phyloP scores from a whole-genome alignment of 108 stramenopile species.

The Skeletonema marinoi region DNA sequence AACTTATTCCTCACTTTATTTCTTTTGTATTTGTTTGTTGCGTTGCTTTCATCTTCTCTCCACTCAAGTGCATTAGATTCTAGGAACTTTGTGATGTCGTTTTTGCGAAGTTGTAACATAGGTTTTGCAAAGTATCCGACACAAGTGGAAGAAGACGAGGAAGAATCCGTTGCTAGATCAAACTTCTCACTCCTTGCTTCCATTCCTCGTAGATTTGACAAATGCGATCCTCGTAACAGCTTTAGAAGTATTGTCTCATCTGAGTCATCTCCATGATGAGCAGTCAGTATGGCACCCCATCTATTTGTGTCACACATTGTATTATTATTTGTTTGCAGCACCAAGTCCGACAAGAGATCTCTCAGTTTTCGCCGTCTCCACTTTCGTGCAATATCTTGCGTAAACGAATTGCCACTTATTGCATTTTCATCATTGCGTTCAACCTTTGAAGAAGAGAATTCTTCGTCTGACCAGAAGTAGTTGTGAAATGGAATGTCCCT shows the following conservation, averaged over 20 bases:
- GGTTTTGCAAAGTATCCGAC: constrained; percentile 70
- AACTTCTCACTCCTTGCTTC: constrained; percentile 42
- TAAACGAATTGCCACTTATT: constrained; percentile 47
- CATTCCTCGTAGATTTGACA: constrained; percentile 79
- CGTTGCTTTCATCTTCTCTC: constrained; percentile 84
- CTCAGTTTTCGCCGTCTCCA: constrained; percentile 66
- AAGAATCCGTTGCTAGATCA: constrained; percentile 8
- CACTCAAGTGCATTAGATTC: constrained; percentile 44
- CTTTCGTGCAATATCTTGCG: constrained; percentile 79
- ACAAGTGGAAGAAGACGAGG: background rate
- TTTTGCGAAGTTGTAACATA: constrained; percentile 66
- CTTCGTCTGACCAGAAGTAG: constrained; percentile 58
- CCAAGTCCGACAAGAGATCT: constrained; percentile 38
- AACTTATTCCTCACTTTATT: constrained; percentile 89
- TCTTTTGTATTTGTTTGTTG: constrained; percentile 71
- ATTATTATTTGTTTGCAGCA: constrained; percentile 7
- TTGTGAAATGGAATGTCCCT: constrained; percentile 61
- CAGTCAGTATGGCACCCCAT: constrained; percentile 77
- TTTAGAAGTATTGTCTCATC: constrained; percentile 84
- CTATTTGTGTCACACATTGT: background rate
- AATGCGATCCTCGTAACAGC: constrained; percentile 78
- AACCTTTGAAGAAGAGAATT: background rate
- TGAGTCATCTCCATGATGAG: constrained; percentile 87
- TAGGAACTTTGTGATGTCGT: constrained; percentile 60
- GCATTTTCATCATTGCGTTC: background rate